A percentile compares a stretch with the other conserved stretches of the same genome.
Evolutionary conservation across 306 rosid species (phyloP).

Genomic region (Psophocarpus tetragonolobus): DNA sequence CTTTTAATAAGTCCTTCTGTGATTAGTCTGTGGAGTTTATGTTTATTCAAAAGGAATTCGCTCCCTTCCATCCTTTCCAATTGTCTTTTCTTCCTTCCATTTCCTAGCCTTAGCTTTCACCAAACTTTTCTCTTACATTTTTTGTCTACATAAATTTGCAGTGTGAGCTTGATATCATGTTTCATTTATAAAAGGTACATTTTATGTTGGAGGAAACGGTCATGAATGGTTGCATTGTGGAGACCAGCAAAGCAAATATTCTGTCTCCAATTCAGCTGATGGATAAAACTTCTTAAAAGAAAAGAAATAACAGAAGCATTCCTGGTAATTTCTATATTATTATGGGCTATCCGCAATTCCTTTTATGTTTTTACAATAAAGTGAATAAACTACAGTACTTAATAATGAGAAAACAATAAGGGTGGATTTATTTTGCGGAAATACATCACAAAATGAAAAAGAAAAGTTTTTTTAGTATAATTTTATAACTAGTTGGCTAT

Average conservation of each 20-base stretch:
- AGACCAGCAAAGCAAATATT: conserved; percentile 77
- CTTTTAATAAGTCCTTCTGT: conserved; percentile 63
- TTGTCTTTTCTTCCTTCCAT: neutral
- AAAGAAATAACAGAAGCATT: conserved; percentile 12
- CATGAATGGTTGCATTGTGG: conserved; percentile 90
- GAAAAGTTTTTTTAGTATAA: no score
- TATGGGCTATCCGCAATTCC: neutral
- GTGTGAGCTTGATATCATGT: conserved; percentile 99
- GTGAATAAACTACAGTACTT: neutral
- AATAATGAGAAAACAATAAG: no score
- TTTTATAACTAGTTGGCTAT: no score
- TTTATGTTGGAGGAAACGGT: conserved; percentile 99
- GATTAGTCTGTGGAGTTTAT: neutral
- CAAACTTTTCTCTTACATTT: conserved; percentile 1
- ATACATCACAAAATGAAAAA: no score
- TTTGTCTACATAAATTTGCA: conserved; percentile 41
- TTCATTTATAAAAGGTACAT: conserved; percentile 92
- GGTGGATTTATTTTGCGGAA: no score
- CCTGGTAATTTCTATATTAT: conserved; percentile 27
- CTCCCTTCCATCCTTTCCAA: neutral
- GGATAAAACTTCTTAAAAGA: conserved; percentile 69
- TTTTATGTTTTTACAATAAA: conserved; percentile 14
- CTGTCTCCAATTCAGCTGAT: conserved; percentile 84
- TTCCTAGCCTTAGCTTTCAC: conserved; percentile 14
- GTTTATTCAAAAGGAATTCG: conserved; percentile 1